Percentiles rank a stretch among this genome's conserved stretches.
Evolutionary conservation across 2,329 filamentous ascomycete genomes (phyloP).

Genomic region (Fusarium nurragi): DNA sequence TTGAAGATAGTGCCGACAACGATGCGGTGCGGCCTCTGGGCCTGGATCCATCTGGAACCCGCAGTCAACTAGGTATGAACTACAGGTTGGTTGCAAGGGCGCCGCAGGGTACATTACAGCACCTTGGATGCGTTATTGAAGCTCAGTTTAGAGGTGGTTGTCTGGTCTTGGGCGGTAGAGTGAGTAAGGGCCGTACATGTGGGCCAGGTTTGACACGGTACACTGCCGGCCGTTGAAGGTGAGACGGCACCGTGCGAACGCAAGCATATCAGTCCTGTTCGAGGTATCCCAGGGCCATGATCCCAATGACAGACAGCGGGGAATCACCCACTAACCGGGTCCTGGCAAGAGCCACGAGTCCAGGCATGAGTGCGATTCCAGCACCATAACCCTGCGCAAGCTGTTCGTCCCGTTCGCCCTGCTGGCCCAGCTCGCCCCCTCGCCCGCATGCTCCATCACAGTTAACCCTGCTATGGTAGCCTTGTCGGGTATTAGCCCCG

Average conservation of each 20-base stretch:
- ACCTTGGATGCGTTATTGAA: conserved; percentile 25
- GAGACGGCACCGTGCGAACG: conserved; percentile 25
- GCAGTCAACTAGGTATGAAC: conserved; percentile 36
- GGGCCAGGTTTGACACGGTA: conserved; percentile 27
- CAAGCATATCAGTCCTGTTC: conserved; percentile 22
- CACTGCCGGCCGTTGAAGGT: background rate
- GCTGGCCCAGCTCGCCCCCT: conserved; percentile 40
- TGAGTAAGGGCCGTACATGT: conserved; percentile 32
- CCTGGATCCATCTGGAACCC: conserved; percentile 38
- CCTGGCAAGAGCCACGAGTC: conserved; percentile 41
- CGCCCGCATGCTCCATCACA: conserved; percentile 34
- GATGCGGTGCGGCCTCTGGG: conserved; percentile 38
- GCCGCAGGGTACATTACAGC: conserved; percentile 27
- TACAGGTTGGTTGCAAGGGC: conserved; percentile 32
- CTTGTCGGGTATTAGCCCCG: conserved; percentile 42
- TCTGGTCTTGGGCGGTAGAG: conserved; percentile 10
- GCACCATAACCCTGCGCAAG: conserved; percentile 37
- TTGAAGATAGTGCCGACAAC: conserved; percentile 46
- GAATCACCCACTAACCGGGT: conserved; percentile 42
- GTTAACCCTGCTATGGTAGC: conserved; percentile 39
- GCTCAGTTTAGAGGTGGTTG: conserved; percentile 18
- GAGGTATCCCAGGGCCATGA: conserved; percentile 30
- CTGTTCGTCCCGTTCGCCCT: conserved; percentile 41
- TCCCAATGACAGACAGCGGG: conserved; percentile 42
- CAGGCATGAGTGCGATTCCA: conserved; percentile 37